These are phyloP conservation scores for Massariosphaeria phaeospora DNA, from an alignment of 495 filamentous ascomycete genomes.

Conservation along the genomic window DNA sequence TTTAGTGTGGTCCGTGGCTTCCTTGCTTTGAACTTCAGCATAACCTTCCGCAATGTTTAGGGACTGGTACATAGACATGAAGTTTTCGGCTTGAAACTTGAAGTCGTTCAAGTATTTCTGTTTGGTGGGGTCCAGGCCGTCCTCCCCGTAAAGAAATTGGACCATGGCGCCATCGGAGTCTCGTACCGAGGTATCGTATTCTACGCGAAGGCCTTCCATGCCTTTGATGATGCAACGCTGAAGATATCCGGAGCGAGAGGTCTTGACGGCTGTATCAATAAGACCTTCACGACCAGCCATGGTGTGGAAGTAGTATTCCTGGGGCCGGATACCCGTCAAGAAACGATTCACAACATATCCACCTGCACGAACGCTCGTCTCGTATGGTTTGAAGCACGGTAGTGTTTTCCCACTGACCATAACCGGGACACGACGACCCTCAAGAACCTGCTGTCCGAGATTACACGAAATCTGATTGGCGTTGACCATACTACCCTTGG, in stretches of 20 bases:
- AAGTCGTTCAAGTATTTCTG: constrained; percentile 88
- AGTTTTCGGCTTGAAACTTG: constrained; percentile 81
- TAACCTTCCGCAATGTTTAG: constrained; percentile 51
- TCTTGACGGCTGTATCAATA: constrained; percentile 99
- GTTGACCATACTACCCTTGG: constrained; percentile 89
- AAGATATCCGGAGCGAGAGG: constrained; percentile 90
- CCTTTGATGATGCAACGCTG: constrained; percentile 98
- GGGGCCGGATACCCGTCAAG: constrained; percentile 94
- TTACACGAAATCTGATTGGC: constrained; percentile 97
- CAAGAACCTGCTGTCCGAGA: constrained; percentile 92
- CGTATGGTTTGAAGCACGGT: constrained; percentile 89
- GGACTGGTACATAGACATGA: constrained; percentile 51
- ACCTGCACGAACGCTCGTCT: constrained; percentile 82
- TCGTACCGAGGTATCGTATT: constrained; percentile 90
- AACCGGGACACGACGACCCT: constrained; percentile 88
- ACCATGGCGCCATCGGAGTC: constrained; percentile 90
- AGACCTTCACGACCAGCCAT: constrained; percentile 99
- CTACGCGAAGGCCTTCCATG: constrained; percentile 89
- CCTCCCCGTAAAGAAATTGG: constrained; percentile 96
- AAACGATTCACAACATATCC: constrained; percentile 95
- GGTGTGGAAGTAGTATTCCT: constrained; percentile 99
- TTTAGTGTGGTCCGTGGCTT: constrained; percentile 60
- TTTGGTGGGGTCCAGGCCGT: constrained; percentile 90
- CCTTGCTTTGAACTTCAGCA: constrained; percentile 43
- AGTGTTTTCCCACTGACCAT: constrained; percentile 98